These are phyloP conservation scores for Zygosaccharomyces siamensis DNA, from an alignment of 805 yeast species.

Conservation along the genomic window DNA sequence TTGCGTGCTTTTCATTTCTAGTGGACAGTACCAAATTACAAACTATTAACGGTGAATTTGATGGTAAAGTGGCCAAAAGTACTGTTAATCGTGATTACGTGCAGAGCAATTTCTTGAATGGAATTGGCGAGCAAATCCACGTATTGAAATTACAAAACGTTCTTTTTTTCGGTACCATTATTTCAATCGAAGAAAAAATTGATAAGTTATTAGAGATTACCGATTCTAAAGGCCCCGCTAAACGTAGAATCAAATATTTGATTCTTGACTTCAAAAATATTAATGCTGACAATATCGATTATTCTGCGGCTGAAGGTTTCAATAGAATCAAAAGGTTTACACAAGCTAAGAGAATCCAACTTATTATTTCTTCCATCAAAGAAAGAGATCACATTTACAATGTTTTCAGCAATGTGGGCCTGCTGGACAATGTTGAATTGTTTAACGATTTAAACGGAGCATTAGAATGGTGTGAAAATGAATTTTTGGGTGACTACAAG, in stretches of 20 bases:
- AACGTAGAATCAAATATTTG: conserved; percentile 68
- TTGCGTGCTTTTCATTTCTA: conserved; percentile 94
- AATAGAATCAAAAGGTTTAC: conserved; percentile 77
- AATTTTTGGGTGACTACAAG: conserved; percentile 50
- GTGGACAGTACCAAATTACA: conserved; percentile 83
- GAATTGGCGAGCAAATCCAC: conserved; percentile 87
- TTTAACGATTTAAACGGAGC: conserved; percentile 81
- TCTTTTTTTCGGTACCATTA: conserved; percentile 91
- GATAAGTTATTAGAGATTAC: conserved; percentile 58
- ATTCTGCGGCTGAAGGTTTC: conserved; percentile 94
- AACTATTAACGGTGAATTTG: conserved; percentile 73
- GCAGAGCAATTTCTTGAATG: conserved; percentile 76
- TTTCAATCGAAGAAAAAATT: conserved; percentile 77
- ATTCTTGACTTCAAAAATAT: conserved; percentile 84
- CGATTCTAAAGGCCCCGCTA: conserved; percentile 31
- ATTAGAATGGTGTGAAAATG: conserved; percentile 95
- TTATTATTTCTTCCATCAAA: conserved; percentile 73
- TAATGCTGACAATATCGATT: conserved; percentile 65
- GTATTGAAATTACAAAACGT: conserved; percentile 84
- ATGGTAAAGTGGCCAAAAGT: conserved; percentile 85
- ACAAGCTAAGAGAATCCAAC: conserved; percentile 59
- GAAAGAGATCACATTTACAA: conserved; percentile 61
- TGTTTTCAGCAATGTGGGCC: conserved; percentile 77
- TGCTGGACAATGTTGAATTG: conserved; percentile 57
- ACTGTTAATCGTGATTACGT: conserved; percentile 88